Evolutionary conservation across 345 rosid species (phyloP).

Genomic region (Clausena lansium): DNA sequence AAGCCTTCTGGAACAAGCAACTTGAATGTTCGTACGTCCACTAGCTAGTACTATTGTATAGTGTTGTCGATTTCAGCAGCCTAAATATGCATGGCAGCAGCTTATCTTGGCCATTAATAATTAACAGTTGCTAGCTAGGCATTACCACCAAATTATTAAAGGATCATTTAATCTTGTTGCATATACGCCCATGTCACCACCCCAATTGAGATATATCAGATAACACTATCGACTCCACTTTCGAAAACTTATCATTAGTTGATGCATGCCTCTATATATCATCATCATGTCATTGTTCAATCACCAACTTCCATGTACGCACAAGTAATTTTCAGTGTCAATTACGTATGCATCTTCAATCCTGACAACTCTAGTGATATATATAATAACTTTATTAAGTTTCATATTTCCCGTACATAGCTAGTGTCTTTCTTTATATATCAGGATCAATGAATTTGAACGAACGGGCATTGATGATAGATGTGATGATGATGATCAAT

Average conservation of each 20-base stretch:
- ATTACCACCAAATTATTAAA: not conserved
- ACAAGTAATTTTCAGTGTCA: not conserved
- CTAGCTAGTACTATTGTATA: not conserved
- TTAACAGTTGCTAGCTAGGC: too few relatives aligned
- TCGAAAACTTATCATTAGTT: not conserved
- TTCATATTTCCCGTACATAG: too few relatives aligned
- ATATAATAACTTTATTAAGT: too few relatives aligned
- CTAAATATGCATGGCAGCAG: not conserved
- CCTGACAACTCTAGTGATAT: not conserved
- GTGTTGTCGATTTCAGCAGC: not conserved
- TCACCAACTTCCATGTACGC: not conserved
- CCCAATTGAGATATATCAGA: too few relatives aligned
- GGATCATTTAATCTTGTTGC: not conserved
- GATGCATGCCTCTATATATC: not conserved
- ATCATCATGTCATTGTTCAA: not conserved
- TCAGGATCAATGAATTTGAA: not conserved
- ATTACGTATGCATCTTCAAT: not conserved
- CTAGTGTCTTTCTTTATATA: not conserved
- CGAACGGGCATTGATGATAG: not conserved
- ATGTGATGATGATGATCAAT: not conserved
- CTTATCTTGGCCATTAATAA: not conserved
- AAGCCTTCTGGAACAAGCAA: constrained; percentile 15
- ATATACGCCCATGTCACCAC: too few relatives aligned
- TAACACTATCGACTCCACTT: not conserved
- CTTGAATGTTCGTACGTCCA: not conserved